phyloP scores from a whole-genome alignment of 371 early-diverging fungal species.

The Mucor plumbeus region DNA sequence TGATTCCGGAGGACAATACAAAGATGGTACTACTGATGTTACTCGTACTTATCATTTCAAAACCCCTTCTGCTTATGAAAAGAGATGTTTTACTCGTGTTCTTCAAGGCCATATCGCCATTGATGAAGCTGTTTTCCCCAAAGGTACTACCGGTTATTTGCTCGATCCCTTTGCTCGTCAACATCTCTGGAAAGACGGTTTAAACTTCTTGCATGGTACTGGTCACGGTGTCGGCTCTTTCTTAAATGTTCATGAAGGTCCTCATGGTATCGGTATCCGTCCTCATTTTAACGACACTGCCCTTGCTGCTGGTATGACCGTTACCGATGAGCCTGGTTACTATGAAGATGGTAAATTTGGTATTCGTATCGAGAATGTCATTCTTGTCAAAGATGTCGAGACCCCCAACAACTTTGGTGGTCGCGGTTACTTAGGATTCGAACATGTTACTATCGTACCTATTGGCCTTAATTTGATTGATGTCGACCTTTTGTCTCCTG shows the following conservation, averaged over 20 bases:
- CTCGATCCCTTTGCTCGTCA: constrained; percentile 91
- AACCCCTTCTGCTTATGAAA: constrained; percentile 84
- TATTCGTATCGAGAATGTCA: constrained; percentile 98
- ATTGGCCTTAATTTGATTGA: constrained; percentile 82
- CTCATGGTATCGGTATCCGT: constrained; percentile 94
- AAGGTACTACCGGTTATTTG: constrained; percentile 83
- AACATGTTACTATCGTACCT: constrained; percentile 89
- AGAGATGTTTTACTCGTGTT: constrained; percentile 95
- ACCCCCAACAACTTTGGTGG: constrained; percentile 85
- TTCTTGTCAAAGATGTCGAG: constrained; percentile 66
- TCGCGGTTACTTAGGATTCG: constrained; percentile 83
- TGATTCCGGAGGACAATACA: constrained; percentile 99
- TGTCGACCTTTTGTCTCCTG: constrained; percentile 63
- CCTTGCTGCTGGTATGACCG: constrained; percentile 85
- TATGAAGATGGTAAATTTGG: constrained; percentile 98
- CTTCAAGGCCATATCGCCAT: constrained; percentile 97
- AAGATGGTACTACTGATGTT: constrained; percentile 98
- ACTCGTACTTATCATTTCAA: constrained; percentile 98
- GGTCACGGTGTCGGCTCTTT: constrained; percentile 99
- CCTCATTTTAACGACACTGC: constrained; percentile 73
- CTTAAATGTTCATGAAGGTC: constrained; percentile 98
- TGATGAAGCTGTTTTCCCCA: constrained; percentile 86
- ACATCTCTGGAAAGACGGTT: constrained; percentile 90
- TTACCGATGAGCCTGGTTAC: constrained; percentile 98
- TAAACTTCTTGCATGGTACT: constrained; percentile 99